A percentile compares a stretch with the other conserved stretches of the same genome.
Evolutionary conservation across 192 early-diverging fungal genomes (phyloP).

Genomic region (Allomyces macrogynus): DNA sequence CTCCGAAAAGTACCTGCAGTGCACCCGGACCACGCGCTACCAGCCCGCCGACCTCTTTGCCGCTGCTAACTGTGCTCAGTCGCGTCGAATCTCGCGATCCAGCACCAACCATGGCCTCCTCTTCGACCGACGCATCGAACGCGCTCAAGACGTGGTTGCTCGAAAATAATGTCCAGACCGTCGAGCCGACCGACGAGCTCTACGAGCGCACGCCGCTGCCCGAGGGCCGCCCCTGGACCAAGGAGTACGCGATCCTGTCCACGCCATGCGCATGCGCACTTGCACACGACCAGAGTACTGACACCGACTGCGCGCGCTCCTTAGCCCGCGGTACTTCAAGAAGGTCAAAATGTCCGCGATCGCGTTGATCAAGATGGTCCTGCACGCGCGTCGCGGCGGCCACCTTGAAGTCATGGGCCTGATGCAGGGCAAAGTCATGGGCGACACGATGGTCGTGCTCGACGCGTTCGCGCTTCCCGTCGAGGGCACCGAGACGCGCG

Average conservation of each 20-base stretch:
- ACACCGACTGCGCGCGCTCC: not conserved
- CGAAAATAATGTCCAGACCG: slow-evolving; percentile 55
- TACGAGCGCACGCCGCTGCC: slow-evolving; percentile 49
- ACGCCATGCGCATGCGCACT: not conserved
- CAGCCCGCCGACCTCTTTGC: too few species aligned
- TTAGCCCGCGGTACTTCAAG: slow-evolving; percentile 64
- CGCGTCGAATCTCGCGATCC: too few species aligned
- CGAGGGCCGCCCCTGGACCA: slow-evolving; percentile 59
- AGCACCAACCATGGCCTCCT: not conserved
- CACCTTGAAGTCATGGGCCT: slow-evolving; percentile 93
- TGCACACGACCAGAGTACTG: not conserved
- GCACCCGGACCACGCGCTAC: too few species aligned
- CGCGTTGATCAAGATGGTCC: slow-evolving; percentile 95
- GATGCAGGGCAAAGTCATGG: slow-evolving; percentile 85
- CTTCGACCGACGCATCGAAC: slow-evolving; percentile 2
- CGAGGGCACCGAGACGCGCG: slow-evolving; percentile 93
- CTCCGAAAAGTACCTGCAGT: too few species aligned
- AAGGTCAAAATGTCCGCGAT: slow-evolving; percentile 82
- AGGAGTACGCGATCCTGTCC: slow-evolving; percentile 29
- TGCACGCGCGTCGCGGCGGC: slow-evolving; percentile 95
- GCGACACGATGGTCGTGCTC: slow-evolving; percentile 79
- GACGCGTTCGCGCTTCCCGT: slow-evolving; percentile 95
- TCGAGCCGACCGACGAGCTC: slow-evolving; percentile 51
- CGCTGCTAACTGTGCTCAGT: too few species aligned
- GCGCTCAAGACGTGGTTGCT: slow-evolving; percentile 20